Evolutionary conservation across 1,284 basidiomycete genomes (phyloP).

Genomic region (Stygiomarasmius scandens): DNA sequence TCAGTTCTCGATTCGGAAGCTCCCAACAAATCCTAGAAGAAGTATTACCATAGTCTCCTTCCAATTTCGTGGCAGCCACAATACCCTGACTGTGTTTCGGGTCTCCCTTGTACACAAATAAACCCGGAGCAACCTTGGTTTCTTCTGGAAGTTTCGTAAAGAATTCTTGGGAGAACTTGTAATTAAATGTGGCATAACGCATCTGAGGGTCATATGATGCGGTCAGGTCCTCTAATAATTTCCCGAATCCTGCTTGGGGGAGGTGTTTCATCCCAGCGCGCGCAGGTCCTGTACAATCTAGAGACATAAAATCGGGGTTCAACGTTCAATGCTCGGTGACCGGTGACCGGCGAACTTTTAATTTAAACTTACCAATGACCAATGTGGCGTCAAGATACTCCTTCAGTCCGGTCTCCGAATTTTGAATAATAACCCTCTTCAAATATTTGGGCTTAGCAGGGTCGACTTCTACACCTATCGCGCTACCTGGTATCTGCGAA

Average conservation of each 20-base stretch:
- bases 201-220: conserved; percentile 20
- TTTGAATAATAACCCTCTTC: conserved; percentile 17
- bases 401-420: conserved; percentile 2
- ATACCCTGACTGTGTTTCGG: not conserved
- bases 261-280: conserved; percentile 26
- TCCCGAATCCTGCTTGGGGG: conserved; percentile 15
- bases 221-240: conserved; percentile 19
- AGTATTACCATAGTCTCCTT: not conserved
- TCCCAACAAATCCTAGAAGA: not conserved
- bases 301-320: not conserved
- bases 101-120: not conserved
- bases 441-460: conserved; percentile 14
- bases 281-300: conserved; percentile 28
- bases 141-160: not conserved
- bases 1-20: not conserved
- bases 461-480: conserved; percentile 16
- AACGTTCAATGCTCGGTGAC: not conserved
- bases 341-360: too few species aligned
- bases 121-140: not conserved
- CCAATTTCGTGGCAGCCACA: not conserved
- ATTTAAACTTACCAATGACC: conserved; percentile 20
- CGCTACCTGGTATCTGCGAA: conserved; percentile 17
- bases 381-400: conserved; percentile 16
- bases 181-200: conserved; percentile 15
- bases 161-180: not conserved